Conservation (phyloP, 1,284 basidiomycete genomes). For the Cutaneotrichosporon curvatum region DNA sequence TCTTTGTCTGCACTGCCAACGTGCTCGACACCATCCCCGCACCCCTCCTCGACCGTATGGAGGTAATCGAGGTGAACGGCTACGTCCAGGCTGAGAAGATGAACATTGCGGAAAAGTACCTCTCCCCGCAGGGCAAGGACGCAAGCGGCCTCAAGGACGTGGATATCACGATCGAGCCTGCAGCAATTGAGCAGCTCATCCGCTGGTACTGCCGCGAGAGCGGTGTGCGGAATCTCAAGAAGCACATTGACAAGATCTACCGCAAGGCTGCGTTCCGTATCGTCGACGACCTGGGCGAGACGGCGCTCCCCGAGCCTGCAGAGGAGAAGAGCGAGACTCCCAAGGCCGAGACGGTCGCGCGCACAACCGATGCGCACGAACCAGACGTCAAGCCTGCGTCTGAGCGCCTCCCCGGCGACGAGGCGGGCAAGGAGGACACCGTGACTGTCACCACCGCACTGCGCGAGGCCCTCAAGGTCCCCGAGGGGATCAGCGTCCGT, state of each 20-base stretch:
- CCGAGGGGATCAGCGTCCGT: slow-evolving; percentile 66
- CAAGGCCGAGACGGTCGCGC: slow-evolving; percentile 1
- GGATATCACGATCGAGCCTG: slow-evolving; percentile 68
- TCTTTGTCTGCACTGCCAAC: slow-evolving; percentile 98
- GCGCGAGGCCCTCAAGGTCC: slow-evolving; percentile 74
- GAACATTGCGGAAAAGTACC: slow-evolving; percentile 83
- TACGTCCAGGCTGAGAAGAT: slow-evolving; percentile 97
- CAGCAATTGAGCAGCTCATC: slow-evolving; percentile 82
- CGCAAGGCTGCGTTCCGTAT: slow-evolving; percentile 92
- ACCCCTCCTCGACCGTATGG: slow-evolving; percentile 92
- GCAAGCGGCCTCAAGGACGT: slow-evolving; percentile 76
- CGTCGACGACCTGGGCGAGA: slow-evolving; percentile 85
- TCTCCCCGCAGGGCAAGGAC: slow-evolving; percentile 91
- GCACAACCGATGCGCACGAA: slow-evolving; percentile 36
- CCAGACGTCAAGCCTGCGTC: slow-evolving; percentile 45
- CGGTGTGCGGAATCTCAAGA: slow-evolving; percentile 89
- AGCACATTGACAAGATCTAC: slow-evolving; percentile 97
- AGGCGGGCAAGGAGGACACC: slow-evolving; percentile 27
- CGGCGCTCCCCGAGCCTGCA: slow-evolving; percentile 65
- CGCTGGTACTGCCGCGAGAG: slow-evolving; percentile 96
- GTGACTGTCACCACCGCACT: slow-evolving; percentile 59
- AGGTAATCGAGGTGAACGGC: slow-evolving; percentile 91
- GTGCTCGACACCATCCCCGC: slow-evolving; percentile 93
- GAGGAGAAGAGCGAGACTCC: slow-evolving; percentile 14
- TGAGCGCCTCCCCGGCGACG: slow-evolving; percentile 40